A percentile compares a stretch with the other conserved stretches of the same genome.
Conservation (phyloP, 192 early-diverging fungal genomes). For the Backusella parvicylindrica region DNA sequence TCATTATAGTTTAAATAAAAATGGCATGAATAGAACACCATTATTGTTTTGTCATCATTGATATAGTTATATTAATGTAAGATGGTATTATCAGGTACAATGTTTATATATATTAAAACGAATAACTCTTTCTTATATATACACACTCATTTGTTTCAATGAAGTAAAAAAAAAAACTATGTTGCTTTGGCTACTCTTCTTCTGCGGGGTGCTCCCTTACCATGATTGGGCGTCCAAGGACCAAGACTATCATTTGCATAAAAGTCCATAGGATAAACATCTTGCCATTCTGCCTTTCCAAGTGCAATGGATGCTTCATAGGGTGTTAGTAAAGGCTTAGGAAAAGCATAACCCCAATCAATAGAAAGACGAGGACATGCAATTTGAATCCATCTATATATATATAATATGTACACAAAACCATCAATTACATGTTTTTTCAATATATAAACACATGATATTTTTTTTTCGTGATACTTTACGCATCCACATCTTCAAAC, state of each 20-base stretch:
- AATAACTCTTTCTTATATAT: background rate
- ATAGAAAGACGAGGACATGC: conserved; percentile 96
- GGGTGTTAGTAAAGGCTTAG: conserved; percentile 86
- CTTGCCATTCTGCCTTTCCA: conserved; percentile 72
- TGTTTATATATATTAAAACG: background rate
- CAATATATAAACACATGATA: background rate
- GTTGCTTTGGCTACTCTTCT: background rate
- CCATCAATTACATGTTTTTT: background rate
- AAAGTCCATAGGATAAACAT: conserved; percentile 98
- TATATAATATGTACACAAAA: too few relatives aligned
- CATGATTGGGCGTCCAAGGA: conserved; percentile 93
- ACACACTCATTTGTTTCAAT: background rate
- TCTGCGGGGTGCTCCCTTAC: conserved; percentile 35
- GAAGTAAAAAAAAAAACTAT: background rate
- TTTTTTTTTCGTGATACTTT: conserved; percentile 6
- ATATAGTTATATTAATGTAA: background rate
- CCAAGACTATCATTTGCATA: conserved; percentile 89
- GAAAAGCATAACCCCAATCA: conserved; percentile 98
- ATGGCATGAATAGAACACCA: too few relatives aligned
- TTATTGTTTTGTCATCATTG: too few relatives aligned
- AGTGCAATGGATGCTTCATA: conserved; percentile 94
- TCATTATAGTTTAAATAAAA: too few relatives aligned
- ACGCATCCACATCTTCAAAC: conserved; percentile 82
- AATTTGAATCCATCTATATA: conserved; percentile 86
- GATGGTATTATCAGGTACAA: background rate